Conservation (phyloP, 352 stramenopile genomes). For the Phytopythium aichiense region DNA sequence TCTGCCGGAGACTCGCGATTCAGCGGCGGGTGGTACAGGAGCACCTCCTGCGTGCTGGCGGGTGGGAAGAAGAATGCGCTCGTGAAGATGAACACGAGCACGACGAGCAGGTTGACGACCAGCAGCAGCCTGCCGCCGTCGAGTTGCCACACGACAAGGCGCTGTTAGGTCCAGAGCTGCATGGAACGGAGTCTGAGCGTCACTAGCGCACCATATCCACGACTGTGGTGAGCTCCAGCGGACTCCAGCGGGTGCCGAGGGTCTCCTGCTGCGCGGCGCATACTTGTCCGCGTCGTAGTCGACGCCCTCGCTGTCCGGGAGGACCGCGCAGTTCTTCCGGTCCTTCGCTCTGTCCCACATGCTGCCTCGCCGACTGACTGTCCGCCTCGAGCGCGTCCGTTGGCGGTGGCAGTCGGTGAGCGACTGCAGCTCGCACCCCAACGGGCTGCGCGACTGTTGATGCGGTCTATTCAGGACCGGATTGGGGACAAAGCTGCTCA, state of each 20-base stretch:
- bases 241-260: background rate
- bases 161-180: background rate
- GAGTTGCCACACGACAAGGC: background rate
- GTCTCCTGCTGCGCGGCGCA: background rate
- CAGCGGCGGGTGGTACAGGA: constrained; percentile 34
- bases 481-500: background rate
- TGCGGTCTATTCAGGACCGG: background rate
- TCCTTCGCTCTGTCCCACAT: constrained; percentile 2
- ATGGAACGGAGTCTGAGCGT: background rate
- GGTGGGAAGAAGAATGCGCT: constrained; percentile 44
- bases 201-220: constrained; percentile 19
- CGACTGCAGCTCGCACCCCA: background rate
- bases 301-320: constrained; percentile 1
- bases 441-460: constrained; percentile 1
- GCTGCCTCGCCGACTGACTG: background rate
- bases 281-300: background rate
- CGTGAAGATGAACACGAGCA: constrained; percentile 52
- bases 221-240: constrained; percentile 4
- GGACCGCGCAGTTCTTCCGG: constrained; percentile 3
- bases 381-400: background rate
- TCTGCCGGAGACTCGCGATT: constrained; percentile 15
- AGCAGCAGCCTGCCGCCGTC: constrained; percentile 32
- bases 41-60: constrained; percentile 19
- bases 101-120: constrained; percentile 37
- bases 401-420: background rate